phyloP scores from a whole-genome alignment of 2,329 filamentous ascomycete species.

The Talaromyces sp. region DNA sequence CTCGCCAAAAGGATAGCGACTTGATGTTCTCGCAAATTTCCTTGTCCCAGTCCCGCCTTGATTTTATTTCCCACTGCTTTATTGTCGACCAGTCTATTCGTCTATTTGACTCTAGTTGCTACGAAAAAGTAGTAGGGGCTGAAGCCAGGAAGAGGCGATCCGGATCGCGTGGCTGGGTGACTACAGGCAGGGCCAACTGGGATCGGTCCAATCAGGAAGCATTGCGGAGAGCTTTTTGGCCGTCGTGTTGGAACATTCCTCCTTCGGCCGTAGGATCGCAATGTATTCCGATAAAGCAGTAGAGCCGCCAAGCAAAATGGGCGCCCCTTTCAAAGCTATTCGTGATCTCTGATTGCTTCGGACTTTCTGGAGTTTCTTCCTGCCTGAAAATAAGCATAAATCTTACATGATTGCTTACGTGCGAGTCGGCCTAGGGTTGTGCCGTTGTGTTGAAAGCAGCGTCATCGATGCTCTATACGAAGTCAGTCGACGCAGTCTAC shows the following conservation, averaged over 20 bases:
- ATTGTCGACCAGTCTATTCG: neutral
- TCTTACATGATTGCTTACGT: neutral
- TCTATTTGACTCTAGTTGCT: neutral
- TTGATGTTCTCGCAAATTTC: neutral
- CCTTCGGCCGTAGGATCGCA: neutral
- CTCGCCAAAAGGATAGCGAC: neutral
- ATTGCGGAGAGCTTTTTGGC: neutral
- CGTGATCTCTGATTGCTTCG: neutral
- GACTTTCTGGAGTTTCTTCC: neutral
- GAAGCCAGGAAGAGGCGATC: neutral
- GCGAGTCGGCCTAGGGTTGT: conserved; percentile 4
- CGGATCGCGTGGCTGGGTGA: neutral
- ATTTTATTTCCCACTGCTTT: neutral
- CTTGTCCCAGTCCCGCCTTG: neutral
- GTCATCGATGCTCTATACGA: neutral
- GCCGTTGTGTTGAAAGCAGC: neutral
- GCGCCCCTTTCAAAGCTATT: neutral
- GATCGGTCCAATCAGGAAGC: neutral
- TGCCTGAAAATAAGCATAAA: neutral
- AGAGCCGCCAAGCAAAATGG: neutral
- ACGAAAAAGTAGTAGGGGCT: neutral
- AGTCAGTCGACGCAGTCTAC: neutral
- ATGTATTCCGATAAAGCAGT: neutral
- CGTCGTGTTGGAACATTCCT: neutral
- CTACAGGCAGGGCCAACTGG: neutral